phyloP scores from a whole-genome alignment of 2,329 filamentous ascomycete genomes.

The Graphilbum sp. region DNA sequence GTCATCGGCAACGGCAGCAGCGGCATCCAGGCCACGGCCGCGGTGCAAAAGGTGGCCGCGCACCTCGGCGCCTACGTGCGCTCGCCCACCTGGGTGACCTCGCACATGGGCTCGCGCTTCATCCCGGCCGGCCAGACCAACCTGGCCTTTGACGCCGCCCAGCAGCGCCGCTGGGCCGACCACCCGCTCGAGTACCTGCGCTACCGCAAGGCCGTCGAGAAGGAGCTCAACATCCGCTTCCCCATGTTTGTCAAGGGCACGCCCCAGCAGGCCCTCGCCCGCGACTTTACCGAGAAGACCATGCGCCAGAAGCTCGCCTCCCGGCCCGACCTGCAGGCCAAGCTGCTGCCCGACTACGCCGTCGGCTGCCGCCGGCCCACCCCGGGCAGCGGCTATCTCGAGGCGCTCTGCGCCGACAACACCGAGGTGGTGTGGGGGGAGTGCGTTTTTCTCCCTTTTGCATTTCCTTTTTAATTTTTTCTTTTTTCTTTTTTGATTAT shows the following conservation, averaged over 20 bases:
- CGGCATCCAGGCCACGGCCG: constrained; percentile 14
- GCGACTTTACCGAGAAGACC: too few relatives aligned
- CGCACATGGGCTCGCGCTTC: constrained; percentile 38
- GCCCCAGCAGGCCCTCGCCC: too few relatives aligned
- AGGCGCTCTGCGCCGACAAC: constrained; percentile 25
- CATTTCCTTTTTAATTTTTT: too few relatives aligned
- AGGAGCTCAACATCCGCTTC: constrained; percentile 7
- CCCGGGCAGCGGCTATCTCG: constrained; percentile 25
- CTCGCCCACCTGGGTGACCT: constrained; percentile 37
- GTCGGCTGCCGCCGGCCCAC: constrained; percentile 26
- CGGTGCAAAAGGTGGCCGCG: too few relatives aligned
- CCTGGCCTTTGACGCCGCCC: constrained; percentile 3
- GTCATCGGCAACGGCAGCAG: constrained; percentile 7
- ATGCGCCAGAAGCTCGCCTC: too few relatives aligned
- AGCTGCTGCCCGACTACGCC: constrained; percentile 10
- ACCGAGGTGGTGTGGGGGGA: constrained; percentile 24
- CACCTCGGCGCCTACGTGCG: constrained; percentile 10
- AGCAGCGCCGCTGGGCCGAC: constrained; percentile 5
- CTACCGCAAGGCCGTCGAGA: constrained; percentile 10
- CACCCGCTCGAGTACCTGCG: constrained; percentile 5
- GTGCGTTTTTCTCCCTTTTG: too few relatives aligned
- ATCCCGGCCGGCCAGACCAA: constrained; percentile 25
- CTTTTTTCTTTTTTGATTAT: too few relatives aligned
- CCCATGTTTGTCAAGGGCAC: constrained; percentile 6
- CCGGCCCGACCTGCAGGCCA: too few relatives aligned